Evolutionary conservation across 2,329 filamentous ascomycete genomes (phyloP), one percentile per base, ranked within the genome.

Genomic region (Kalaharituber pfeilii): DNA sequence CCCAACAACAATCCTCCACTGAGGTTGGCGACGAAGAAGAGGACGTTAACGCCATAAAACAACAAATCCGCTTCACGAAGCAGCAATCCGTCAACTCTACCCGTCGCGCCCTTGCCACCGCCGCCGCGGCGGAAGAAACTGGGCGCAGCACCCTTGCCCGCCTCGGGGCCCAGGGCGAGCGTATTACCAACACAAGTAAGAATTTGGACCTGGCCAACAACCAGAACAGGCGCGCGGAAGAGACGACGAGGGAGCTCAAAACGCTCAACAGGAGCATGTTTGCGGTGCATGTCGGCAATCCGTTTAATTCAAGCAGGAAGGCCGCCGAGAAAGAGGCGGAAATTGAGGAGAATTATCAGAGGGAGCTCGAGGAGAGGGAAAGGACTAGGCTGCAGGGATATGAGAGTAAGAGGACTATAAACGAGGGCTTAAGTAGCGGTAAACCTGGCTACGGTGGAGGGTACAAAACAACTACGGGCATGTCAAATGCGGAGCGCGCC

Each of bases 181-280:
- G 82, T 15, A 75, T 94, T 53, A 79, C 88, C 66, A 86, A 88
- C 65, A 85, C 83, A 0, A 85, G 94, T 67, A 79, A 78, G 68
- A 86, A 89, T 63, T 74, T 95, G 55, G 86, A 94, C 63, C 73
- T 85, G 60, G 83, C 86, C 3, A 71, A 77, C n/a, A 82, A 81
- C 59, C 81, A 87, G 66, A 85, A 84, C 62, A 78, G 79, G 55
- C 72, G 84, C 56, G 84, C 85, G 0, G 81, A 87, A 62, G 85
- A 88, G 61, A 84, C 85, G 62, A 82, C 86, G 1, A 78, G 80
- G 49, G 86, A 94, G 65, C 72, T 95, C 33, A 89, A 89, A 71
- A 85, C 78, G 1, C 73, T 93, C 50, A 94, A 95, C 69, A 75
- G 82, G 59, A 87, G 82, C 71, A 94, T 95, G 86, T 94, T 94